phyloP scores from a whole-genome alignment of 305 asterid genomes.

The Rubia balearica region DNA sequence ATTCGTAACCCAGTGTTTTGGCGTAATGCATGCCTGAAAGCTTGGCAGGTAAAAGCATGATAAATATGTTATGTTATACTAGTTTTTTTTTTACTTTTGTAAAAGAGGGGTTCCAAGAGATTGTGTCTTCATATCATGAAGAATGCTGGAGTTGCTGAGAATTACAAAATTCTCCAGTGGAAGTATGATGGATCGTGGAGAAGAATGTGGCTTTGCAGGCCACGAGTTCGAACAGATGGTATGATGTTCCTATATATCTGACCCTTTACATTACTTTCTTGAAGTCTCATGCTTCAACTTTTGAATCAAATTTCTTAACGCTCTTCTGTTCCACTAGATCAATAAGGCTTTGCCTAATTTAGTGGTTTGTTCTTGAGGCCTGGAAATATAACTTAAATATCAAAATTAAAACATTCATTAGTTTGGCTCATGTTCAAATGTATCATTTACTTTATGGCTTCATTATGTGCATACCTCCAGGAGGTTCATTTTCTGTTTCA shows the following conservation, averaged over 20 bases:
- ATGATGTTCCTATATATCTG: slow-evolving; percentile 6
- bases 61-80: background rate
- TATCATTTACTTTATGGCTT: background rate
- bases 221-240: slow-evolving; percentile 95
- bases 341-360: background rate
- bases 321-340: background rate
- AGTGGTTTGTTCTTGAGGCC: background rate
- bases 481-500: background rate
- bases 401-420: background rate
- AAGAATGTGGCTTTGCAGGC: slow-evolving; percentile 95
- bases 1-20: slow-evolving; percentile 84
- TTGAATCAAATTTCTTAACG: background rate
- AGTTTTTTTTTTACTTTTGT: background rate
- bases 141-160: slow-evolving; percentile 59
- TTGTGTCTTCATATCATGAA: slow-evolving; percentile 14
- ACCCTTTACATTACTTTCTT: background rate
- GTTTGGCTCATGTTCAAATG: background rate
- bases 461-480: slow-evolving; percentile 3
- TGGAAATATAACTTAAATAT: slow-evolving; percentile 1
- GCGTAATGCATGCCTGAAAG: slow-evolving; percentile 85
- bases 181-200: slow-evolving; percentile 82
- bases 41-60: slow-evolving; percentile 64
- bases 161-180: slow-evolving; percentile 59
- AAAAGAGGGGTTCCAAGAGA: background rate
- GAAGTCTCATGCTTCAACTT: background rate